Base-by-base conservation (phyloP, 805 yeast genomes). In the Candida lessepsii region DNA sequence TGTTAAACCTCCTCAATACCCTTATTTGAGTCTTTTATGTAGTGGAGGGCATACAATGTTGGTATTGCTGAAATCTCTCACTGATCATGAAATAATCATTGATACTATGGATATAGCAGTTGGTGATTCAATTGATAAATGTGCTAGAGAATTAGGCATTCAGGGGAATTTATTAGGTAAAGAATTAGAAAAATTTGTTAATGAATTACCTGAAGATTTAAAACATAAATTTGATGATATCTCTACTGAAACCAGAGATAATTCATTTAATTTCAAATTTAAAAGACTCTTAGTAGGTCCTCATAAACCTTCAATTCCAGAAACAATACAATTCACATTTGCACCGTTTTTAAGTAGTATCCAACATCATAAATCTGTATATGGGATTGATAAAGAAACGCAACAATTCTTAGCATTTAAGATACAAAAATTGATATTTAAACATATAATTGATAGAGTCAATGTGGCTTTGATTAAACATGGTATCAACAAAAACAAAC, bases 11-110 rank as follows among this genome's bases (percentile, higher is more conserved):
- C 86, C 86, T 0, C 38, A 56, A 13, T 84, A 67, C 49, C 95
- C 95, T 2, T 87, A 85, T 48, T 50, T 87, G 11, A 85, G 90
- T 51, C 65, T 93, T 18, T 63, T 93, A 21, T 90, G 81, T 13
- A 83, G 95, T 52, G 99, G 99, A 0, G 99, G 99, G 0, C 99
- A 93, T 55, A 90, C 98, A 0, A 80, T 88, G 80, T 65, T 90
- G 18, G 96, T 91, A 1, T 66, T 78, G 6, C 82, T 90, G 40
- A 63, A 60, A 21, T 65, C 82, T 13, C 50, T 88, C 1, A 45
- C 69, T 0, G 73, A 83, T 2, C 99, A 93, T 63, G 80, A 79
- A 42, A 75, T 91, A 1, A 57, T 88, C 3, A 78, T 83, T 15
- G 75, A 89, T 52, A 86, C 95, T 0, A 62, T 79, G 14, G 99